These are phyloP conservation scores for Pleurotus sapidus DNA, from an alignment of 768 basidiomycete genomes.

Conservation along the genomic window DNA sequence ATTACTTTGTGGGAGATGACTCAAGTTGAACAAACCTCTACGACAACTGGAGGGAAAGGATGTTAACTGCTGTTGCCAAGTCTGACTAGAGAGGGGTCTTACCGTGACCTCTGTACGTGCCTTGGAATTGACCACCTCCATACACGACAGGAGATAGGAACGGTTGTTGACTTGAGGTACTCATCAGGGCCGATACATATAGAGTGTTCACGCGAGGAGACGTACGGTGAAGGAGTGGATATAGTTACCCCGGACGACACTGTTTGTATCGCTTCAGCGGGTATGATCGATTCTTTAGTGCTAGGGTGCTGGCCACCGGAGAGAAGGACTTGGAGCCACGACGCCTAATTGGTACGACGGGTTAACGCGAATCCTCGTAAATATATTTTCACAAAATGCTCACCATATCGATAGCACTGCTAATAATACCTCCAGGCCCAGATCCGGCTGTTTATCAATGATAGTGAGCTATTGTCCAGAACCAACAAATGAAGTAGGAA, in stretches of 20 bases:
- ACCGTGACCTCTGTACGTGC: conserved; percentile 19
- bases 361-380: too few relatives aligned
- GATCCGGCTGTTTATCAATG: conserved; percentile 1
- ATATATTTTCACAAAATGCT: background rate
- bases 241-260: conserved; percentile 18
- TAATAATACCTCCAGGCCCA: conserved; percentile 21
- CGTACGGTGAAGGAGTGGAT: conserved; percentile 11
- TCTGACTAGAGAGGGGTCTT: background rate
- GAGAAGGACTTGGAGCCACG: conserved; percentile 20
- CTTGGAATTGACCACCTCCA: conserved; percentile 18
- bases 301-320: conserved; percentile 13
- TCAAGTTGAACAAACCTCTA: background rate
- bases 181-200: background rate
- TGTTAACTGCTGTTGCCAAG: background rate
- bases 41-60: conserved; percentile 9
- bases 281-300: conserved; percentile 14
- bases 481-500: too few relatives aligned
- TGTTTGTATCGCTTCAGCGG: conserved; percentile 11
- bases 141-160: conserved; percentile 20
- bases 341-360: background rate
- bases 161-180: conserved; percentile 10
- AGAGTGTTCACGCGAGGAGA: background rate
- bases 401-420: conserved; percentile 20
- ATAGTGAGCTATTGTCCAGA: too few relatives aligned
- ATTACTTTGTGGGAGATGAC: too few relatives aligned